Evolutionary conservation across 805 yeast species (phyloP).

Genomic region (Wickerhamiella azyma): DNA sequence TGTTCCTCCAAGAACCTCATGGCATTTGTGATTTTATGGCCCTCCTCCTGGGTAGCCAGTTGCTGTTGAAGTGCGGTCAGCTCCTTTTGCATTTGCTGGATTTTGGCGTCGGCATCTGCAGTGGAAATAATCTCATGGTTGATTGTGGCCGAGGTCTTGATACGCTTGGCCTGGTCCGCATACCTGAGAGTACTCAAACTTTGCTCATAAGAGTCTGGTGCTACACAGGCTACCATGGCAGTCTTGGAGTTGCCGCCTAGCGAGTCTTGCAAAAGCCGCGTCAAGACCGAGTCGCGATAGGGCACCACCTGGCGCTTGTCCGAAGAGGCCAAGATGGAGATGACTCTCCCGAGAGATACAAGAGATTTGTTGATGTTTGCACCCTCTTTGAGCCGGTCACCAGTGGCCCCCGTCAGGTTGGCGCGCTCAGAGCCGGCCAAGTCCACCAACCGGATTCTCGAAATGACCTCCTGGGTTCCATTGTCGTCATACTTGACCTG

Average conservation of each 20-base stretch:
- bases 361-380: constrained; percentile 63
- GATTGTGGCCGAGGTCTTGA: constrained; percentile 45
- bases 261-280: constrained; percentile 62
- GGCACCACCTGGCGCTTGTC: constrained; percentile 31
- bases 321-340: constrained; percentile 33
- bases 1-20: constrained; percentile 24
- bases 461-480: constrained; percentile 33
- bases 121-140: constrained; percentile 32
- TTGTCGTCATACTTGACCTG: constrained; percentile 35
- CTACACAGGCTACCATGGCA: constrained; percentile 72
- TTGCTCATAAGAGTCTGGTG: constrained; percentile 70
- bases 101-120: constrained; percentile 27
- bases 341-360: constrained; percentile 65
- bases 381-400: constrained; percentile 54
- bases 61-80: constrained; percentile 25
- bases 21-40: constrained; percentile 17
- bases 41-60: constrained; percentile 23
- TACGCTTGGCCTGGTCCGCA: constrained; percentile 62
- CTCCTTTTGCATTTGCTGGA: constrained; percentile 30
- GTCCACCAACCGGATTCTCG: constrained; percentile 59
- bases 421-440: constrained; percentile 75
- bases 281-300: constrained; percentile 59
- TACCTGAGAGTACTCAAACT: constrained; percentile 62
- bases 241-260: constrained; percentile 82
- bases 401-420: constrained; percentile 44